These are phyloP conservation scores for Phaeosphaeriaceae sp. DNA, from an alignment of 2,329 filamentous ascomycete genomes.

Conservation along the genomic window DNA sequence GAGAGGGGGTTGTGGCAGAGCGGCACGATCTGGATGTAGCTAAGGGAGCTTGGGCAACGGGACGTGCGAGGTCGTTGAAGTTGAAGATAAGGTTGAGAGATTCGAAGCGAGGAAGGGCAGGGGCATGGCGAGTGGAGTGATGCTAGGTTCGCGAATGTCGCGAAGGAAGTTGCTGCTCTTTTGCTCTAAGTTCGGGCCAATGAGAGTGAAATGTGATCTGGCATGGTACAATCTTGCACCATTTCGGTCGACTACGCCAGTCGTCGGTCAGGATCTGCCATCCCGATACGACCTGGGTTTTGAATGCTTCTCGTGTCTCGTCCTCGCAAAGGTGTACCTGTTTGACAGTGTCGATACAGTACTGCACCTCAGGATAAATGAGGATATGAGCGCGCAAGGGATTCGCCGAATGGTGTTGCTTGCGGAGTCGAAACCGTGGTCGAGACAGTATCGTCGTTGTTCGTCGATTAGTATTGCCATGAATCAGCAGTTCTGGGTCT, in stretches of 20 bases:
- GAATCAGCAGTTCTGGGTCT: background rate
- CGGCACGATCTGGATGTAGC: no score
- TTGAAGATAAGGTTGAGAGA: slow-evolving; percentile 10
- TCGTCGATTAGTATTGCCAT: background rate
- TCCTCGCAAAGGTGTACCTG: background rate
- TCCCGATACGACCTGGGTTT: background rate
- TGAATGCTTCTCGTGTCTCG: background rate
- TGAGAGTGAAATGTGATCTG: no score
- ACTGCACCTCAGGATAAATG: background rate
- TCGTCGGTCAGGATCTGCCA: background rate
- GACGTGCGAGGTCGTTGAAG: slow-evolving; percentile 8
- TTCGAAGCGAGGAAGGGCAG: background rate
- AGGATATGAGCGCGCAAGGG: background rate
- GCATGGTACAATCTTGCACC: no score
- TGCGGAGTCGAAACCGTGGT: background rate
- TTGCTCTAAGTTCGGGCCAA: background rate
- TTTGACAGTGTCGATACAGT: background rate
- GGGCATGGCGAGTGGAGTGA: slow-evolving; percentile 1
- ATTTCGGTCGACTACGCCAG: no score
- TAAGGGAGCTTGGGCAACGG: background rate
- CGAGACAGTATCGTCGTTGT: background rate
- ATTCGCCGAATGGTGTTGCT: background rate
- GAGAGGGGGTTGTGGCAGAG: slow-evolving; percentile 6
- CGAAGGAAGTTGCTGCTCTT: background rate
- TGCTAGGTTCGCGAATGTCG: background rate